Evolutionary conservation across 768 basidiomycete species (phyloP), one percentile per base, ranked within the genome.

Genomic region (Russula dissimulans): DNA sequence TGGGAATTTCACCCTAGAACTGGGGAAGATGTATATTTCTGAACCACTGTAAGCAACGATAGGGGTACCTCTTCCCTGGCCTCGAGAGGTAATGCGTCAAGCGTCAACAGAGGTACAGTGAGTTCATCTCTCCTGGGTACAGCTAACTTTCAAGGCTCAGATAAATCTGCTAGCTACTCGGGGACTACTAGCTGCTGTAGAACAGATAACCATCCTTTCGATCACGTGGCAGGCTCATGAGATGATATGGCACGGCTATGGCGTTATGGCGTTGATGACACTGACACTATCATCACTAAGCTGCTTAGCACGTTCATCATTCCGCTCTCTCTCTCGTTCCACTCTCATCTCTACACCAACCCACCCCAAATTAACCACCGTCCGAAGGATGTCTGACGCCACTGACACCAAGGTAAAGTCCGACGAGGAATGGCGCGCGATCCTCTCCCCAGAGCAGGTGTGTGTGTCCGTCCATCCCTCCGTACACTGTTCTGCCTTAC

Each of bases 381-480:
- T 49, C 8, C 49, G 59, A 54, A 62, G 47, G 39, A 73, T 73
- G 71, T 51, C 68, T 29, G 60, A 66, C 48, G 11, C 65, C 22
- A 65, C 22, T 26, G 22, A 26, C 22, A 26, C 54, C 51, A 67
- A 68, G 61, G 29, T 56, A 15, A 83, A 91, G 75, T 75, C 82
- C 36, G 91, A 93, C 6, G 71, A 76, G 9, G 93, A 95, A 71
- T 97, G 93, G 93, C 79, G 82, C 62, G 89, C 91, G 2, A 71
- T 90, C 46, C 78, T 97, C 50, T 81, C 83, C 31, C 85, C 82
- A 4, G 84, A 91, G 69, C 93, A 97, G 81, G 91, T 90, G 67
- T 43, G 79, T 72, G 31, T 31, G 12, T 17, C 57, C 8, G 6
- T 32, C 31, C 3, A 32, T 14, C 15, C 17, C 10, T 3, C 49